Evolutionary conservation across 345 rosid genomes (phyloP), one percentile per base, ranked within the genome.

Genomic region (Stellera chamaejasme): DNA sequence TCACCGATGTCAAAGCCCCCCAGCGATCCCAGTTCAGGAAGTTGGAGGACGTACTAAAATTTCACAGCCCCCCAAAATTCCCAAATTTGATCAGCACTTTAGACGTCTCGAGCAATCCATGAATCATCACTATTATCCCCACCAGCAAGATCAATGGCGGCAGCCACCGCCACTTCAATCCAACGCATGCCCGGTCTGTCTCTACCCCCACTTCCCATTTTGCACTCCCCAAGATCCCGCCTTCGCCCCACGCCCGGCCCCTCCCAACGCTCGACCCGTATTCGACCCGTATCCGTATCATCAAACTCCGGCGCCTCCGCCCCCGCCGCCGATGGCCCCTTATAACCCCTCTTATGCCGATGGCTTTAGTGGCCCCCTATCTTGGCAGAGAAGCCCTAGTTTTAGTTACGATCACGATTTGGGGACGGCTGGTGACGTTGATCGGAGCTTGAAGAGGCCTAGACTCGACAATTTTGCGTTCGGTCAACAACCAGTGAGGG

Each of bases 121-220:
- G 62, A 53, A 58, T 48, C 54, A 45, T 11, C 36, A 48, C 45
- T 58, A 58, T 19, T 45, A 63, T 53, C 60, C 62, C 55, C 72
- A 68, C 65, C 88, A 81, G 66, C 87, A 90, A 93, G 78, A 84
- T 26, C 84, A 73, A 61, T 57, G 71, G 16, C 83, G 76, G 23
- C 60, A 76, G 2, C 59, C 56, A 39, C 58, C 58, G 0, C 69
- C 60, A 12, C 61, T 56, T 14, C 87, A 72, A 46, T 72, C 65
- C 10, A 74, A 55, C 68, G 46, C 69, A 59, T 87, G 91, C 67
- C 89, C 96, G 1, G 56, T 77, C 55, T 90, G 94, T 67, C 62
- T 77, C 3, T 55, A 64, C 52, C 75, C 80, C 14, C 96, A 90
- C 70, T 78, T 84, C 76, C 97, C 97, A 9, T 85, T 87, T 57